A percentile compares a stretch with the other conserved stretches of the same genome.
Conservation (phyloP, 2,329 filamentous ascomycete genomes). For the Aplosporella prunicola region DNA sequence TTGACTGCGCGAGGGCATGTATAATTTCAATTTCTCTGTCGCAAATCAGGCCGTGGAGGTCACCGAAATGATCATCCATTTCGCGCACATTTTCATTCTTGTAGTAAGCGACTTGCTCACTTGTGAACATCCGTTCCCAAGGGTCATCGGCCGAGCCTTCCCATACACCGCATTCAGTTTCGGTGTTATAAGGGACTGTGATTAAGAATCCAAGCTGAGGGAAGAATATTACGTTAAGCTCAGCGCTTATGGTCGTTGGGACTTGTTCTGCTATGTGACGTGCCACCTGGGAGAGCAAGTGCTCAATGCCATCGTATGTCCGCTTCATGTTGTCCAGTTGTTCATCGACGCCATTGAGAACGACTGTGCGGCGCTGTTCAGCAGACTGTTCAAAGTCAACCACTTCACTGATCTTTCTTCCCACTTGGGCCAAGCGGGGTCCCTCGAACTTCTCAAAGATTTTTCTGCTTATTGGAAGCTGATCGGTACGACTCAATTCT, state of each 20-base stretch:
- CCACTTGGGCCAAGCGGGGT: slow-evolving; percentile 53
- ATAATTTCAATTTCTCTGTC: slow-evolving; percentile 86
- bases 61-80: slow-evolving; percentile 72
- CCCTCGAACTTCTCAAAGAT: slow-evolving; percentile 52
- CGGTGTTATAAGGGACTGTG: slow-evolving; percentile 54
- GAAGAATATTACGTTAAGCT: slow-evolving; percentile 75
- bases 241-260: slow-evolving; percentile 46
- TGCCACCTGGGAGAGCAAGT: slow-evolving; percentile 60
- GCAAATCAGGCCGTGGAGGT: slow-evolving; percentile 75
- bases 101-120: slow-evolving; percentile 61
- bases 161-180: slow-evolving; percentile 51
- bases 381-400: slow-evolving; percentile 74
- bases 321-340: slow-evolving; percentile 71
- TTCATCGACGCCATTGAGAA: slow-evolving; percentile 61
- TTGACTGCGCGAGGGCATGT: slow-evolving; percentile 60
- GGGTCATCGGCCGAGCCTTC: slow-evolving; percentile 49
- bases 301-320: slow-evolving; percentile 67
- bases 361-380: slow-evolving; percentile 60
- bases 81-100: slow-evolving; percentile 76
- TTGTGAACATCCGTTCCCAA: slow-evolving; percentile 73
- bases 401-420: slow-evolving; percentile 60
- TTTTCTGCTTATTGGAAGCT: slow-evolving; percentile 47
- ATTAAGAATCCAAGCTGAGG: slow-evolving; percentile 88
- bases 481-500: slow-evolving; percentile 46
- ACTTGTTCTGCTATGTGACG: slow-evolving; percentile 53